Evolutionary conservation across 2,329 filamentous ascomycete genomes (phyloP).

Genomic region (Fusarium chuoi): DNA sequence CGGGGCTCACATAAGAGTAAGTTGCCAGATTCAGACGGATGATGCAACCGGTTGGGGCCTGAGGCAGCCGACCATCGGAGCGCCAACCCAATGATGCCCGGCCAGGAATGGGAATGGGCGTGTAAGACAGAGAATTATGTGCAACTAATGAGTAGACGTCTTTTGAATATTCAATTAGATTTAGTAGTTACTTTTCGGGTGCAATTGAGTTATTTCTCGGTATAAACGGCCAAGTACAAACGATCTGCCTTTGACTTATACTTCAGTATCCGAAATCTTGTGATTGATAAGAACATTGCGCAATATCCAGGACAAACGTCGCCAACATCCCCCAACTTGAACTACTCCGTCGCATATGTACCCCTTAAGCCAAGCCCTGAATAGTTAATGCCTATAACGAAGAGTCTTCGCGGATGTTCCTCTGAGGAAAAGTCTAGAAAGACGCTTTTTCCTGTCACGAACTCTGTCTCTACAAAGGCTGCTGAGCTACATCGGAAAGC

Average conservation of each 20-base stretch:
- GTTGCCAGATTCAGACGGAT: conserved; percentile 36
- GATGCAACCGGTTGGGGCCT: conserved; percentile 45
- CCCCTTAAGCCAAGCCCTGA: no score
- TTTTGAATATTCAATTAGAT: background rate
- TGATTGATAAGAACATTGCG: conserved; percentile 28
- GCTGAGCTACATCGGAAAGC: background rate
- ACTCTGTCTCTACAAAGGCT: background rate
- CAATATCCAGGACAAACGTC: conserved; percentile 27
- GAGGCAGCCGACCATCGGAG: conserved; percentile 44
- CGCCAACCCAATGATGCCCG: background rate
- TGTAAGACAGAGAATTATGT: background rate
- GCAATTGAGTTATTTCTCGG: background rate
- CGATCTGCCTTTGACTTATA: background rate
- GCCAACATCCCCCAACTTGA: conserved; percentile 3
- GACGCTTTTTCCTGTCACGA: fast-evolving
- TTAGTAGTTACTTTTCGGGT: fast-evolving
- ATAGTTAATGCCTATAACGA: fast-evolving
- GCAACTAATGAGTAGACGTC: background rate
- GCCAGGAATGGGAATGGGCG: background rate
- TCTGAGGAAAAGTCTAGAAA: fast-evolving
- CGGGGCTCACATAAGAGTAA: conserved; percentile 32
- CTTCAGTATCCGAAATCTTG: conserved; percentile 1
- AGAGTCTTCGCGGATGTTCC: background rate
- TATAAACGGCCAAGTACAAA: background rate
- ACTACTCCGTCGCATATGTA: background rate